Conservation (phyloP, 768 basidiomycete species). For the Steccherinum ochraceum region DNA sequence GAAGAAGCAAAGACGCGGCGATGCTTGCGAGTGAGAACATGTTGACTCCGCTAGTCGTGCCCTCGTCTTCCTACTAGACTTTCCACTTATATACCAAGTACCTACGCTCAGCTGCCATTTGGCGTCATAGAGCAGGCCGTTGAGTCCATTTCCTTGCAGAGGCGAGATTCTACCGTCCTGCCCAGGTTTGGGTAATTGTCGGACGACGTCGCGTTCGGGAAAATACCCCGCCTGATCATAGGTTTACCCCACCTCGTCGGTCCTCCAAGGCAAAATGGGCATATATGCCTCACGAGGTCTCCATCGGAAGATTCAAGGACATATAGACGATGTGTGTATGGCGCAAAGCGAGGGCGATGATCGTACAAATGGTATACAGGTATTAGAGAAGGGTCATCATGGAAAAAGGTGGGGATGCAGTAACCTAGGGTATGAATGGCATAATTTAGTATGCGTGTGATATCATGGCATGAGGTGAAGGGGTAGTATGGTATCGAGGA, state of each 20-base stretch:
- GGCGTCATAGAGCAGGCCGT: too few species aligned
- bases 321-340: conserved; percentile 5
- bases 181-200: conserved; percentile 10
- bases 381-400: not conserved
- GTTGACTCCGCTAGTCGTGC: too few species aligned
- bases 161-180: conserved; percentile 7
- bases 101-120: too few species aligned
- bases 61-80: too few species aligned
- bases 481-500: not conserved
- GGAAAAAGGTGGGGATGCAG: not conserved
- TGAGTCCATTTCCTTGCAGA: too few species aligned
- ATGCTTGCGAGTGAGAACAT: conserved; percentile 27
- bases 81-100: too few species aligned
- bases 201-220: not conserved
- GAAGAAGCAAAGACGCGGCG: conserved; percentile 14
- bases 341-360: not conserved
- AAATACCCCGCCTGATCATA: conserved; percentile 7
- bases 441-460: conserved; percentile 2
- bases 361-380: not conserved
- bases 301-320: conserved; percentile 18
- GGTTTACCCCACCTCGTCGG: not conserved
- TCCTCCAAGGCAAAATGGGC: too few species aligned
- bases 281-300: conserved; percentile 8
- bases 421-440: not conserved
- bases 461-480: conserved; percentile 1